phyloP scores from a whole-genome alignment of 495 filamentous ascomycete genomes.

The Penicillium crystallinum region DNA sequence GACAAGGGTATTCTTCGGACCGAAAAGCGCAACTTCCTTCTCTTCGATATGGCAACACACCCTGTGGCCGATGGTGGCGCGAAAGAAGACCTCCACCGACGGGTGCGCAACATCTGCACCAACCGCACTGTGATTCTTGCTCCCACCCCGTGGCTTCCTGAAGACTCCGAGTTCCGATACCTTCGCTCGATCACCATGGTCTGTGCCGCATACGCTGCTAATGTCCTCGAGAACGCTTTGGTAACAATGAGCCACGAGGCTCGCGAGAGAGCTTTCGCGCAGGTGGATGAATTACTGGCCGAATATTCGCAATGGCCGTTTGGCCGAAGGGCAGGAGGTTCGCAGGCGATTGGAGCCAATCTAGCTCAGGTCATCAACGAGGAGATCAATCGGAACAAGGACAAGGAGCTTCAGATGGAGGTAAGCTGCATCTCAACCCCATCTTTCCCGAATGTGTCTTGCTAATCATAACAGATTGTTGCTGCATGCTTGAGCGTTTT shows the following conservation, averaged over 20 bases:
- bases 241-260: constrained; percentile 89
- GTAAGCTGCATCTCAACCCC: constrained; percentile 40
- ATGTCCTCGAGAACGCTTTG: constrained; percentile 96
- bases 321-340: constrained; percentile 67
- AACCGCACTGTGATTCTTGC: constrained; percentile 90
- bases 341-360: constrained; percentile 84
- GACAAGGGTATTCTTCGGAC: constrained; percentile 98
- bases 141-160: constrained; percentile 77
- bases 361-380: constrained; percentile 82
- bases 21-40: constrained; percentile 97
- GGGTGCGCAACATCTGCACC: constrained; percentile 88
- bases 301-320: constrained; percentile 98
- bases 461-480: constrained; percentile 59
- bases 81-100: constrained; percentile 91
- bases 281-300: constrained; percentile 91
- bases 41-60: constrained; percentile 99
- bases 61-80: constrained; percentile 96
- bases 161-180: constrained; percentile 89
- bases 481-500: constrained; percentile 95
- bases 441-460: neutral
- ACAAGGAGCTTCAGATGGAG: constrained; percentile 93
- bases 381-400: constrained; percentile 77
- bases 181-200: constrained; percentile 91
- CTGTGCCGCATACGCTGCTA: constrained; percentile 95
- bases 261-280: constrained; percentile 87